Percentiles rank a stretch among this genome's conserved stretches.
Conservation (phyloP, 2,329 filamentous ascomycete species). For the Colletotrichum kahawae region DNA sequence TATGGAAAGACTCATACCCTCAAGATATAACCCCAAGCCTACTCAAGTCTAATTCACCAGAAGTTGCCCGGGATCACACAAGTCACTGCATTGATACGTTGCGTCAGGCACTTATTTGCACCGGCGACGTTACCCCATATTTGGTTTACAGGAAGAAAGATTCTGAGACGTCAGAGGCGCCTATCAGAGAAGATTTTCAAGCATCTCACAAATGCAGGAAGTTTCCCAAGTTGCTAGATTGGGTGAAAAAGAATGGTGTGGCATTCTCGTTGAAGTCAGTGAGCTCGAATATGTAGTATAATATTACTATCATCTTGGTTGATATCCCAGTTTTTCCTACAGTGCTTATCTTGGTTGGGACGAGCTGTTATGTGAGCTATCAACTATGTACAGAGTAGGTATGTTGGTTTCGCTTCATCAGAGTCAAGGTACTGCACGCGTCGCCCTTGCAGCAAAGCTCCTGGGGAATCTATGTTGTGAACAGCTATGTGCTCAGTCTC, state of each 20-base stretch:
- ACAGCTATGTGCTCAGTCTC: not conserved
- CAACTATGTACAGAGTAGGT: not conserved
- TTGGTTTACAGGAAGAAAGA: not conserved
- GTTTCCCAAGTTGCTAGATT: not conserved
- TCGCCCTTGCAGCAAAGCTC: not conserved
- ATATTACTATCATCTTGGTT: not conserved
- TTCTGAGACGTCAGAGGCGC: not conserved
- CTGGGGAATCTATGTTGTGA: not conserved
- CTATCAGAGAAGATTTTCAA: not conserved
- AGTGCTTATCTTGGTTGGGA: not conserved
- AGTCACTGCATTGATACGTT: not conserved
- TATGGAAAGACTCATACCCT: slow-evolving; percentile 4
- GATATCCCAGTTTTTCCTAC: not conserved
- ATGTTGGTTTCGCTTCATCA: not conserved
- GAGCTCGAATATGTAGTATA: not conserved
- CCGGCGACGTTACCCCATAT: not conserved
- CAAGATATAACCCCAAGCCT: not conserved
- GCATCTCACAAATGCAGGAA: not conserved
- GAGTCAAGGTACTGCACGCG: not conserved
- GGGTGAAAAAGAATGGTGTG: not conserved
- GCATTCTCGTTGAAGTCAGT: not conserved
- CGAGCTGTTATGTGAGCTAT: not conserved
- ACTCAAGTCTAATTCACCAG: not conserved
- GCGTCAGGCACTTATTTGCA: not conserved
- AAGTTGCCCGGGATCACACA: not conserved